Conservation (phyloP, 2,329 filamentous ascomycete species). For the Aureobasidium lini region DNA sequence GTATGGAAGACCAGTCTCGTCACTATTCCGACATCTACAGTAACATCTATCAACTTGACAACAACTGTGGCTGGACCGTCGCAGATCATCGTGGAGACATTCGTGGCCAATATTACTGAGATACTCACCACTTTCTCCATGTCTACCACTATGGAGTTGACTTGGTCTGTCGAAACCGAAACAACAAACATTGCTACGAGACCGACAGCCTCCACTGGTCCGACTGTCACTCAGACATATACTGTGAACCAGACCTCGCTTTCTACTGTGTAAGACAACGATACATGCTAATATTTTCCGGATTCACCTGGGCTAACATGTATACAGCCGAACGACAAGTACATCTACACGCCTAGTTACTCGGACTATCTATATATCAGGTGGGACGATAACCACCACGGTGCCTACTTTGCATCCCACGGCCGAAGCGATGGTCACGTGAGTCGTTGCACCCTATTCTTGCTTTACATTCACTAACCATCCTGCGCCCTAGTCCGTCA, state of each 20-base stretch:
- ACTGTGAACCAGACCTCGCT: conserved; percentile 21
- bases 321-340: neutral
- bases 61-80: conserved; percentile 30
- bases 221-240: conserved; percentile 25
- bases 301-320: neutral
- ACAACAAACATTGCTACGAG: conserved; percentile 24
- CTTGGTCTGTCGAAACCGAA: conserved; percentile 31
- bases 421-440: neutral
- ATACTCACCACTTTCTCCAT: conserved; percentile 32
- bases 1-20: conserved; percentile 35
- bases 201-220: conserved; percentile 16
- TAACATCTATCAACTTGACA: conserved; percentile 31
- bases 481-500: neutral
- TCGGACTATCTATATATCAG: conserved; percentile 12
- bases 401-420: neutral
- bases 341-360: conserved; percentile 14
- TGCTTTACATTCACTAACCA: neutral
- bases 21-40: conserved; percentile 31
- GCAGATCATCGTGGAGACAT: conserved; percentile 33
- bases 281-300: neutral
- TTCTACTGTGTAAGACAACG: conserved; percentile 20
- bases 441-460: neutral
- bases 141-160: conserved; percentile 31
- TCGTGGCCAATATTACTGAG: conserved; percentile 32
- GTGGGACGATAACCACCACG: conserved; percentile 3